phyloP scores from a whole-genome alignment of 495 filamentous ascomycete species.

The Parmelia sp. region DNA sequence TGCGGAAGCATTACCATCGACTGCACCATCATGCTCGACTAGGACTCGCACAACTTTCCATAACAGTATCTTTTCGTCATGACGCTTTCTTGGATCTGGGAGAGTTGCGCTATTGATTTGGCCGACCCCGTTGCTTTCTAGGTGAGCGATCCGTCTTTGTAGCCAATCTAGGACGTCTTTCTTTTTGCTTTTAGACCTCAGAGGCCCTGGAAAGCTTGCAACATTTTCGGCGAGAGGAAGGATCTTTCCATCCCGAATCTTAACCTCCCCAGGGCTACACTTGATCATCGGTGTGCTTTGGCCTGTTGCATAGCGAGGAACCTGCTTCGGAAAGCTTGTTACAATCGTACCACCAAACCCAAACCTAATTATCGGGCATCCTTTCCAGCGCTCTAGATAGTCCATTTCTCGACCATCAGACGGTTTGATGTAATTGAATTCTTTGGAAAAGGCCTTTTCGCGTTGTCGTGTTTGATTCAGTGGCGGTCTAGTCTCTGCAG shows the following conservation, averaged over 20 bases:
- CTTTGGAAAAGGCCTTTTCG: constrained; percentile 36
- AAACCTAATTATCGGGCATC: constrained; percentile 78
- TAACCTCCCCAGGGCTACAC: constrained; percentile 78
- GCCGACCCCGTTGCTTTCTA: constrained; percentile 50
- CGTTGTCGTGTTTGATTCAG: constrained; percentile 1
- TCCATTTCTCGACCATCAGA: constrained; percentile 76
- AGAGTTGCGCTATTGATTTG: constrained; percentile 17
- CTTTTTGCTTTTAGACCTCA: constrained; percentile 86
- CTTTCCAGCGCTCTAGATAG: constrained; percentile 80
- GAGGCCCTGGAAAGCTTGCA: constrained; percentile 79
- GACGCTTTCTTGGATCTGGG: constrained; percentile 55
- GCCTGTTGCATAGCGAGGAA: constrained; percentile 76
- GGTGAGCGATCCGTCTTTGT: constrained; percentile 57
- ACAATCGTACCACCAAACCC: constrained; percentile 78
- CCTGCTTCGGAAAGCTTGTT: constrained; percentile 80
- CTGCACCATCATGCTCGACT: constrained; percentile 75
- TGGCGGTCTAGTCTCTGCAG: not conserved
- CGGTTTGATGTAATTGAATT: constrained; percentile 54
- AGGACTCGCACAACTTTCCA: constrained; percentile 81
- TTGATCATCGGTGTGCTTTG: constrained; percentile 68
- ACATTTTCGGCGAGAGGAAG: constrained; percentile 62
- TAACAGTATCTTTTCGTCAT: constrained; percentile 75
- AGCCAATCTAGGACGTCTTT: constrained; percentile 88
- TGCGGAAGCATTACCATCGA: constrained; percentile 69
- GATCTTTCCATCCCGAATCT: constrained; percentile 61